Base-by-base conservation (phyloP, 139 green algal genomes). In the Coccomyxa sp. region DNA sequence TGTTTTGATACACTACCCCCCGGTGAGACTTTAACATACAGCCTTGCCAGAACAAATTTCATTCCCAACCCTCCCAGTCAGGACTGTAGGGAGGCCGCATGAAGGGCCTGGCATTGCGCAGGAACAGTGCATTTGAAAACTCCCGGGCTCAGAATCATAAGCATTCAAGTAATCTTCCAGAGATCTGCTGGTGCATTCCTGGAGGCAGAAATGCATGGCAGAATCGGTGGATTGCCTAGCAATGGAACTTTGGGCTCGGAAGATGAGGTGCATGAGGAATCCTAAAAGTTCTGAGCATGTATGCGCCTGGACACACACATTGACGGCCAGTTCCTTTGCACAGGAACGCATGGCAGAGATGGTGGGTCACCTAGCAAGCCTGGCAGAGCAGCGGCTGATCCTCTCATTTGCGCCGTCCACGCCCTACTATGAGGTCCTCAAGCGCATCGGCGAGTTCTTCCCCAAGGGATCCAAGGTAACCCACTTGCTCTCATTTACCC, bases 1-100 rank as follows among this genome's bases (percentile, higher is more conserved):
- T 85, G 97, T 99, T 15, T 96, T 99, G 92, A 99, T 99, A 88
- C 97, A 99, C 91, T 99, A 99, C 88, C 96, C 96, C 1, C 91
- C 94, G 89, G 88, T 88, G 77, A 18, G 13, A 28, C 31, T 79
- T 31, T n/a, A n/a, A n/a, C n/a, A n/a, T n/a, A n/a, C 18, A 31
- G 16, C 13, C n/a, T 78, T 77, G 0, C 60, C 77, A 16, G 23
- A 0, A 67, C 30, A 13, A 77, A 14, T 82, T 28, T 16, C 38
- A 31, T 66, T 66, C 15, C 38, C 77, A 14, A n/a, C 38, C 31
- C 32, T 67, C 14, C 74, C n/a, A 31, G 27, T 28, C 74, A 79
- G 74, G 74, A 38, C 23, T 17, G 14, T 79, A 79, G 25, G 30
- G 77, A 1, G 58, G 77, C 25, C 76, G 74, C 93, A 98, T 90